Conservation (phyloP, 2,329 filamentous ascomycete species). For the Phialophora verrucosa region DNA sequence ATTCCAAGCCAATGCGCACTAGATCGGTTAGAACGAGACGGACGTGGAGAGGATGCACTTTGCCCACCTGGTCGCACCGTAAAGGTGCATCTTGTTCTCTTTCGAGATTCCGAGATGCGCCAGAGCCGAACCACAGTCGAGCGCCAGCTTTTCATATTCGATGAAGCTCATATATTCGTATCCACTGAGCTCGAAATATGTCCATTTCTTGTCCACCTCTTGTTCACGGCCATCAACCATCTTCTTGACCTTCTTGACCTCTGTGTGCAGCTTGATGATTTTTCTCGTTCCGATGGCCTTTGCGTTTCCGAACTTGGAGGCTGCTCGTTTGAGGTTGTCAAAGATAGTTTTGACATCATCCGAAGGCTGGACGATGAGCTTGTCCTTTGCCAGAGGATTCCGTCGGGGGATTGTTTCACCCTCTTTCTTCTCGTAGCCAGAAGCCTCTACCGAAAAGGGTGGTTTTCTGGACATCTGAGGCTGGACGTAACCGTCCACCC, state of each 20-base stretch:
- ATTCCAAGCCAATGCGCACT: slow-evolving; percentile 83
- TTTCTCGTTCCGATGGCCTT: slow-evolving; percentile 73
- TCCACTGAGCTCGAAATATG: slow-evolving; percentile 80
- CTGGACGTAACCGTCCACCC: slow-evolving; percentile 39
- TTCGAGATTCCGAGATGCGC: slow-evolving; percentile 73
- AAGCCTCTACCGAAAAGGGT: slow-evolving; percentile 75
- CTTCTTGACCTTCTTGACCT: slow-evolving; percentile 90
- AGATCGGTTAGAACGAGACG: slow-evolving; percentile 27
- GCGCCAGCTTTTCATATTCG: slow-evolving; percentile 74
- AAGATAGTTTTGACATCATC: slow-evolving; percentile 77
- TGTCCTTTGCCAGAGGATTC: slow-evolving; percentile 72
- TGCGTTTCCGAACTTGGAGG: slow-evolving; percentile 66
- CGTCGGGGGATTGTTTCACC: slow-evolving; percentile 86
- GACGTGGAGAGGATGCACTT: not conserved
- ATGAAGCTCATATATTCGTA: slow-evolving; percentile 79
- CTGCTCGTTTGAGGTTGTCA: slow-evolving; percentile 75
- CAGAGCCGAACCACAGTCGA: slow-evolving; percentile 74
- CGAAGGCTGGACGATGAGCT: slow-evolving; percentile 68
- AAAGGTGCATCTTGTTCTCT: slow-evolving; percentile 76
- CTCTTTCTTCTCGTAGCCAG: slow-evolving; percentile 69
- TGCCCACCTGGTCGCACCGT: slow-evolving; percentile 76
- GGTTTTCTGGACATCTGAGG: slow-evolving; percentile 67
- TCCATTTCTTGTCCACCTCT: slow-evolving; percentile 89
- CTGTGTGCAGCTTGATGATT: slow-evolving; percentile 77
- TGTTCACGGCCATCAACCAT: slow-evolving; percentile 78